A percentile compares a stretch with the other conserved stretches of the same genome.
Evolutionary conservation across 2,329 filamentous ascomycete species (phyloP).

Genomic region (Byssoonygena ceratinophila): DNA sequence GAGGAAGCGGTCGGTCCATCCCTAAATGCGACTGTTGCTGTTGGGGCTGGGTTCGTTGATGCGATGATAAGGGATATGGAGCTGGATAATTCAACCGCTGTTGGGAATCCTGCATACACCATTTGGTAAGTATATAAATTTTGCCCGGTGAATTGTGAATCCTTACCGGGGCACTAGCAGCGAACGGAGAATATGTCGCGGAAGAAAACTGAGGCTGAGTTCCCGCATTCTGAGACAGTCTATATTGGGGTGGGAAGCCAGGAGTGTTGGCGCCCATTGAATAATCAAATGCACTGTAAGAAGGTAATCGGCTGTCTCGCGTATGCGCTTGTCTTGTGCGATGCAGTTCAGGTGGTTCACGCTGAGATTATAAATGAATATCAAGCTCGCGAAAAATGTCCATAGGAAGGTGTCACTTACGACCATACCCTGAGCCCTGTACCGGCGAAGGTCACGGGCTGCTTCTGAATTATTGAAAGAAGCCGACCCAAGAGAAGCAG

Average conservation of each 20-base stretch:
- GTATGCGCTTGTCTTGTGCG: conserved; percentile 3
- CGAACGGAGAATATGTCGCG: conserved; percentile 16
- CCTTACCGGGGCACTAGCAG: conserved; percentile 6
- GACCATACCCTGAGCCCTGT: conserved; percentile 15
- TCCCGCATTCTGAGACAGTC: conserved; percentile 7
- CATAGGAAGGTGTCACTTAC: conserved; percentile 12
- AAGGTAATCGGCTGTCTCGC: conserved; percentile 12
- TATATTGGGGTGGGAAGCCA: conserved; percentile 14
- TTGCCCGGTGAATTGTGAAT: neutral
- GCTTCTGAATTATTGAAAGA: conserved; percentile 9
- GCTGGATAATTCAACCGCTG: neutral
- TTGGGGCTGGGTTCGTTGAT: conserved; percentile 7
- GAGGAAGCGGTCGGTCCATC: conserved; percentile 14
- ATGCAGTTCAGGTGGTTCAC: conserved; percentile 10
- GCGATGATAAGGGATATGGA: neutral
- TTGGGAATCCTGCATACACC: conserved; percentile 6
- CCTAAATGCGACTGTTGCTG: neutral
- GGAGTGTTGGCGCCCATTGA: conserved; percentile 10
- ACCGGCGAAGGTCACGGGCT: conserved; percentile 16
- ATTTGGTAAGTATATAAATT: neutral
- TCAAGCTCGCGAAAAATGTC: neutral
- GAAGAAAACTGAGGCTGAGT: conserved; percentile 12
- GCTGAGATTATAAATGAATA: conserved; percentile 11
- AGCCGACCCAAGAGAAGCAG: conserved; percentile 9
- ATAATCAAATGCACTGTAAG: conserved; percentile 16